Conservation (phyloP, 2,329 filamentous ascomycete species). For the Tolypocladium paradoxum region DNA sequence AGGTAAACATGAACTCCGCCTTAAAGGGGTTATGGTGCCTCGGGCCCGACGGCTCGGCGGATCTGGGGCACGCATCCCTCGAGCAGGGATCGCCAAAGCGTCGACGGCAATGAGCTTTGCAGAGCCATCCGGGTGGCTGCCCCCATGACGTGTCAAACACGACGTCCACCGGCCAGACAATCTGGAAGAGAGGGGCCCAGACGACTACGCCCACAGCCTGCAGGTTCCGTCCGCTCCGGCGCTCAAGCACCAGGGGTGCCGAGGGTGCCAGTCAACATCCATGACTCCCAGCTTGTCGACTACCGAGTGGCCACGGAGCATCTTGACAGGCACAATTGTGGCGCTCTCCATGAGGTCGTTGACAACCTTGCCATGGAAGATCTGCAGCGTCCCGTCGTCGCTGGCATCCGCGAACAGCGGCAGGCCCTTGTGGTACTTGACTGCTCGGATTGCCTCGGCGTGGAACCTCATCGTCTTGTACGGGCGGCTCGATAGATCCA, state of each 20-base stretch:
- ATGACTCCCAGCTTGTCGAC: constrained; percentile 79
- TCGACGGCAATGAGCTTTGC: not conserved
- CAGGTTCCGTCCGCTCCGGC: constrained; percentile 90
- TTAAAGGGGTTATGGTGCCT: not conserved
- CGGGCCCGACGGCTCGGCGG: not conserved
- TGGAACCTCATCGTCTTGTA: constrained; percentile 98
- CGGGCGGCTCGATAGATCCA: constrained; percentile 79
- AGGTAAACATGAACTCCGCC: not conserved
- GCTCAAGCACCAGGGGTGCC: constrained; percentile 87
- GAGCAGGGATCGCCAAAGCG: not conserved
- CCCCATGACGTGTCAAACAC: not conserved
- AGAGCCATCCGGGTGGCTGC: not conserved
- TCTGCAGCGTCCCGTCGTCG: constrained; percentile 88
- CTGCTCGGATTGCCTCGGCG: constrained; percentile 77
- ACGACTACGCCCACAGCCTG: constrained; percentile 65
- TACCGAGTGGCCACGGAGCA: constrained; percentile 81
- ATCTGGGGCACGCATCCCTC: too few species aligned
- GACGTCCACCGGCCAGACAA: not conserved
- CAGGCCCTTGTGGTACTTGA: constrained; percentile 71
- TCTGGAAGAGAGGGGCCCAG: not conserved
- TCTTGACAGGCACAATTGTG: constrained; percentile 91
- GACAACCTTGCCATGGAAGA: constrained; percentile 95
- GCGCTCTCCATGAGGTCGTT: constrained; percentile 93
- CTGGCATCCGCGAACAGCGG: constrained; percentile 91
- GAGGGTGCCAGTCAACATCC: constrained; percentile 92